Evolutionary conservation across 306 rosid species (phyloP).

Genomic region (barrel medic (Medicago truncatula)): DNA sequence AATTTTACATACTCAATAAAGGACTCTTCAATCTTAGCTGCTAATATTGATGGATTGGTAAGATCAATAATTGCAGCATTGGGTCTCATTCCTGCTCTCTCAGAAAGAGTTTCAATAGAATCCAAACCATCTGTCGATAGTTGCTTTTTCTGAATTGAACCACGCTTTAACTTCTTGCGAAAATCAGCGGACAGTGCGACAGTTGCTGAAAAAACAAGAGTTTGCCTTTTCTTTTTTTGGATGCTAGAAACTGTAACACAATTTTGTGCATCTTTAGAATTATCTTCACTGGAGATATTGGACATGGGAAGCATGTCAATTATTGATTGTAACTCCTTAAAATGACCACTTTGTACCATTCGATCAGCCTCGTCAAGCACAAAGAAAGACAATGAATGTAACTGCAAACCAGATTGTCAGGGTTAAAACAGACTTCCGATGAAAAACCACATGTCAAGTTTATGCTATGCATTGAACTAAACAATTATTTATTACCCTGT

Average conservation of each 20-base stretch:
- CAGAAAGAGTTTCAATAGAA: slow-evolving; percentile 87
- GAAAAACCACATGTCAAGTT: slow-evolving; percentile 10
- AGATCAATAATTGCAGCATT: slow-evolving; percentile 91
- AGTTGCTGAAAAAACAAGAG: slow-evolving; percentile 96
- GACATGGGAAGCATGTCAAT: slow-evolving; percentile 88
- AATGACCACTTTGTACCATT: slow-evolving; percentile 92
- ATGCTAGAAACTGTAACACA: slow-evolving; percentile 60
- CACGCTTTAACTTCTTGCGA: slow-evolving; percentile 86
- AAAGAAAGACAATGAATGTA: slow-evolving; percentile 88
- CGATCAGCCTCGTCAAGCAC: slow-evolving; percentile 99
- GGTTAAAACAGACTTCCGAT: slow-evolving; percentile 35
- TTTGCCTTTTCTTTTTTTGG: slow-evolving; percentile 93
- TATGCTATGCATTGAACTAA: slow-evolving; percentile 33
- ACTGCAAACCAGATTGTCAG: slow-evolving; percentile 60
- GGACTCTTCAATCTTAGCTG: slow-evolving; percentile 88
- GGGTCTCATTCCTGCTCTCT: slow-evolving; percentile 90
- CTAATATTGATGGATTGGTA: slow-evolving; percentile 75
- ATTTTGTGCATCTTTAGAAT: slow-evolving; percentile 54
- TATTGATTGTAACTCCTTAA: slow-evolving; percentile 89
- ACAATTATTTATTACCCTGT: neutral
- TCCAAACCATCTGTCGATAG: slow-evolving; percentile 62
- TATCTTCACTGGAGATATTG: slow-evolving; percentile 50
- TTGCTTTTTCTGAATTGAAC: slow-evolving; percentile 64
- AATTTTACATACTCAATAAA: slow-evolving; percentile 81
- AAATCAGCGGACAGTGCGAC: slow-evolving; percentile 88